Base-by-base conservation (phyloP, 352 stramenopile species). In the Pythium rishiriense region DNA sequence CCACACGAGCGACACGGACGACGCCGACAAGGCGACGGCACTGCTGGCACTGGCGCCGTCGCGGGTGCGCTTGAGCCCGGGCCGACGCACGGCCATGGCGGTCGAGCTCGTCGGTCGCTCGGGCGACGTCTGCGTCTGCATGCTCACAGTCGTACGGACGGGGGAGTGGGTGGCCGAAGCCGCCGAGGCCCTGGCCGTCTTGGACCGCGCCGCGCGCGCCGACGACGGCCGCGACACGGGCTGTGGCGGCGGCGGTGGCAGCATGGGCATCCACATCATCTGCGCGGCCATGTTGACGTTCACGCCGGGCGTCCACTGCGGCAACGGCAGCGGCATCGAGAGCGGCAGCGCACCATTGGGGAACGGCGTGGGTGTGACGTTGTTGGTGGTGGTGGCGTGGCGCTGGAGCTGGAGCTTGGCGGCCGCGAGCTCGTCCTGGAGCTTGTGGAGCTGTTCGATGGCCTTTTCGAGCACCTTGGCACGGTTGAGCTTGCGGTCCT, bases 381-480 rank as follows among this genome's bases (percentile, higher is more conserved):
- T 35, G 31, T 10, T 35, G 5, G 5, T 5, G 31, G 5, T 35
- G 5, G 35, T 15, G 24, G 50, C 39, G 17, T 48, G 64, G 8
- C 58, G 63, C 26, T 26, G 55, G 12, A 17, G 46, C 12, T 37
- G 52, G 12, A 25, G 39, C 50, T 39, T 73, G 11, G 72, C 41
- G 0, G 49, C 58, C 46, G 75, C 51, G 12, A 88, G 39, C 48
- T 86, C 70, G n/a, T 51, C 58, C n/a, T 68, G 73, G 8, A 86
- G 65, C 41, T 79, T 74, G 50, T 88, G 71, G 39, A 88, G 86
- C 22, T 81, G 76, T 53, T 85, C 79, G 47, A 88, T 83, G 3
- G 79, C 72, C 31, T 83, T 84, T 66, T 86, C 79, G 53, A 88
- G 57, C n/a, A 88, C 73, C 67, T 88, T 88, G 69, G 79, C 79